Base-by-base conservation (phyloP, 441 rosid species). In the Theobroma grandiflorum region DNA sequence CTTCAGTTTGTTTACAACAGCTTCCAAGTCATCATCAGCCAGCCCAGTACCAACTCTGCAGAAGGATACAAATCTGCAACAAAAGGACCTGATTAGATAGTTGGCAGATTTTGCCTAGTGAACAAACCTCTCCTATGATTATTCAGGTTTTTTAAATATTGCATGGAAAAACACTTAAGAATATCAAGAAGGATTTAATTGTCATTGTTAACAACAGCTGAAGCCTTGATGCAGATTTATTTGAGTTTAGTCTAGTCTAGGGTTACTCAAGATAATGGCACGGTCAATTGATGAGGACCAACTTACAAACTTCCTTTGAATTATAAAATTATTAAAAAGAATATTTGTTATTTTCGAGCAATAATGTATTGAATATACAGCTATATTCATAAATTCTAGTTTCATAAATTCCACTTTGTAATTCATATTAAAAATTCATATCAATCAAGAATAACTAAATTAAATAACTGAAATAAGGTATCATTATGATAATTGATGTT, bases 11-110 rank as follows among this genome's bases (percentile, higher is more conserved):
- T 88, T 88, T 16, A 93, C 89, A 85, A 97, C 86, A 82, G 95
- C 88, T 84, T 92, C 87, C 45, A 93, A 95, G 85, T 97, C 99
- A 59, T 97, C 97, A 81, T 94, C 93, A 65, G 98, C 85, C 43
- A 95, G 91, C 69, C 99, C 99, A 40, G 96, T 91, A 81, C 99
- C 99, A 79, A 97, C 98, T 90, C 99, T 91, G 89, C 99, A 95
- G 82, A 97, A 94, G 73, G 99, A 95, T 81, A 94, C 73, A 88
- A 94, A 97, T 82, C 99, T 97, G 91, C 92, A 89, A 77, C 73
- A 86, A 63, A 78, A 79, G 31, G 69, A 79, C 61, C 40, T 31
- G 55, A 37, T 79, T 42, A 79, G 67, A 49, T 38, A 67, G 45
- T 33, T n/a, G 75, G 45, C 61, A 20, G 18, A 74, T 62, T 26